These are phyloP conservation scores for Alternaria gansuensis DNA, from an alignment of 2,329 filamentous ascomycete species.

Conservation along the genomic window DNA sequence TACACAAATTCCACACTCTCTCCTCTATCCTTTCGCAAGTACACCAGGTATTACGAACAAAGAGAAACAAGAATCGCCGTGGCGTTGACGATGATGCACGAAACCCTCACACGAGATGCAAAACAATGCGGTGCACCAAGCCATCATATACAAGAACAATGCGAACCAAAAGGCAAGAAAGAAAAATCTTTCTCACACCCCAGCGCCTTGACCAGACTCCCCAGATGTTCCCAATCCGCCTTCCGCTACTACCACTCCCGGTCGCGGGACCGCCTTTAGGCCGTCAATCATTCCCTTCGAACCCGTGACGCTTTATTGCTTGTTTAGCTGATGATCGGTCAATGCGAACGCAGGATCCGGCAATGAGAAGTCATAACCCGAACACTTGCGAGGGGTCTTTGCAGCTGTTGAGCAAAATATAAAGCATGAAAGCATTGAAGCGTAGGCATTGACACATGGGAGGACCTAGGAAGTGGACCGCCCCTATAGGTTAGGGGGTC, in stretches of 20 bases:
- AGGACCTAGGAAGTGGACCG: conserved; percentile 12
- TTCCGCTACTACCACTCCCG: conserved; percentile 17
- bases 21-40: background rate
- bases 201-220: conserved; percentile 8
- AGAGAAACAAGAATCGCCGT: conserved; percentile 4
- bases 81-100: conserved; percentile 3
- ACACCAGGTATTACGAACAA: conserved; percentile 9
- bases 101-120: conserved; percentile 1
- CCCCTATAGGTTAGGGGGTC: conserved; percentile 6
- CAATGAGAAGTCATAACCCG: conserved; percentile 2
- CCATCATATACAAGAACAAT: conserved; percentile 1
- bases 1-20: conserved; percentile 2
- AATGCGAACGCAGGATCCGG: conserved; percentile 6
- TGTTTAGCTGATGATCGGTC: conserved; percentile 6
- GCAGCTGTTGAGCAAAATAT: conserved; percentile 14
- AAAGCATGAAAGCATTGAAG: conserved; percentile 2
- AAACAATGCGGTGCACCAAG: background rate
- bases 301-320: conserved; percentile 9
- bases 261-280: conserved; percentile 8
- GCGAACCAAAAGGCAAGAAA: background rate
- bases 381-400: background rate
- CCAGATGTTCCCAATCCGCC: conserved; percentile 11
- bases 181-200: background rate
- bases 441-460: conserved; percentile 10
- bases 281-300: conserved; percentile 3